A percentile compares a stretch with the other conserved stretches of the same genome.
Evolutionary conservation across 1,139 yeast genomes (phyloP).

Genomic region (Arxiozyma telluris): DNA sequence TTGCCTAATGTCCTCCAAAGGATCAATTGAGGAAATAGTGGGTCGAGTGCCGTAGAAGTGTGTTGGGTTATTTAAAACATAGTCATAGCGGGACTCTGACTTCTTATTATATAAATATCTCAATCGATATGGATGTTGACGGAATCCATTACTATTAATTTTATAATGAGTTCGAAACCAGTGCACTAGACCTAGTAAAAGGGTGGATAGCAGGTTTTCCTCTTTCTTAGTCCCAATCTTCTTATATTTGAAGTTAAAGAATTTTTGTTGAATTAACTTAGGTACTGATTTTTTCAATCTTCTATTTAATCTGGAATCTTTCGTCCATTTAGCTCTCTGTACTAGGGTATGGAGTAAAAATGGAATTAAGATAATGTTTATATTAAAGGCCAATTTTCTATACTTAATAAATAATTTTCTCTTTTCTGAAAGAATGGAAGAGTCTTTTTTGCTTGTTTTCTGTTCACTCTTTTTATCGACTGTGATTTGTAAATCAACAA

Average conservation of each 20-base stretch:
- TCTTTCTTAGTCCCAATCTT: background rate
- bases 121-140: conserved; percentile 18
- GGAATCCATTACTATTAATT: conserved; percentile 23
- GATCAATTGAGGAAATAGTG: background rate
- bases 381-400: conserved; percentile 13
- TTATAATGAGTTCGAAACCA: conserved; percentile 23
- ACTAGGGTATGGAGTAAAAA: conserved; percentile 12
- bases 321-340: conserved; percentile 10
- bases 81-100: conserved; percentile 1
- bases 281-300: conserved; percentile 20
- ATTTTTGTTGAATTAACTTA: conserved; percentile 15
- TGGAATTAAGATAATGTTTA: conserved; percentile 17
- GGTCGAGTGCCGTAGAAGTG: conserved; percentile 20
- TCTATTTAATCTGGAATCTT: conserved; percentile 17
- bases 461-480: background rate
- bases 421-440: background rate
- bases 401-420: conserved; percentile 6
- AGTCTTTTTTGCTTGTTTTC: background rate
- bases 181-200: conserved; percentile 16
- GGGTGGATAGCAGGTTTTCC: conserved; percentile 10
- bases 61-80: conserved; percentile 10
- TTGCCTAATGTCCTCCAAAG: conserved; percentile 11
- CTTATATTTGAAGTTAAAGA: conserved; percentile 8
- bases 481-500: background rate
- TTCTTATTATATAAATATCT: conserved; percentile 8